These are phyloP conservation scores for Beauveria medogensis DNA, from an alignment of 2,329 filamentous ascomycete genomes.

Conservation along the genomic window DNA sequence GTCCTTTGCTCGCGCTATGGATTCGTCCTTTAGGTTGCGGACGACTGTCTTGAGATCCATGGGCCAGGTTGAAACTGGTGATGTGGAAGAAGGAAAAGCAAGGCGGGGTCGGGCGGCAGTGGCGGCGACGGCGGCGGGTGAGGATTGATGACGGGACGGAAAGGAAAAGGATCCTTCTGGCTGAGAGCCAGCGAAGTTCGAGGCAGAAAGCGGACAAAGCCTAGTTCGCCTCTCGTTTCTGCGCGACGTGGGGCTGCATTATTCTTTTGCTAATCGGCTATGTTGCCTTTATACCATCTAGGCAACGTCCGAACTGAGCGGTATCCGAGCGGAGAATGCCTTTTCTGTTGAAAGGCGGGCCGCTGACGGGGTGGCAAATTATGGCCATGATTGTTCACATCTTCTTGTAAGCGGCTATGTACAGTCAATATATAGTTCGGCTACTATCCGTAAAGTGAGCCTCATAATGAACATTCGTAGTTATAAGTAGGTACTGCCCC, in stretches of 20 bases:
- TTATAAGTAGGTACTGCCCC: neutral
- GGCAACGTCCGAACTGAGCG: neutral
- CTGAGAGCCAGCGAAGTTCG: neutral
- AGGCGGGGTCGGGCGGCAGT: neutral
- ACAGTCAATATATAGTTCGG: neutral
- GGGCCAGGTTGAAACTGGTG: neutral
- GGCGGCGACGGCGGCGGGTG: neutral
- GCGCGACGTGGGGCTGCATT: neutral
- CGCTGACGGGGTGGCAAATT: neutral
- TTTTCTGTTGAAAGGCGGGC: neutral
- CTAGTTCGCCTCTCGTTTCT: neutral
- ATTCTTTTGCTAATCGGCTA: neutral
- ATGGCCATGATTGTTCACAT: neutral
- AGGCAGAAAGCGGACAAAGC: neutral
- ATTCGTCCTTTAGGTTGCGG: constrained; percentile 2
- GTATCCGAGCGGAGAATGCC: neutral
- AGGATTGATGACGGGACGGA: neutral
- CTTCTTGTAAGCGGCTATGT: neutral
- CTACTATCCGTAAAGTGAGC: neutral
- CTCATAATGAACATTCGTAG: neutral
- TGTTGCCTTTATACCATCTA: neutral
- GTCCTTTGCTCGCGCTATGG: constrained; percentile 1
- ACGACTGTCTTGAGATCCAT: constrained; percentile 10
- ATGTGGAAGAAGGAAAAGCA: neutral
- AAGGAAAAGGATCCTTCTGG: neutral